Conservation (phyloP, 2,329 filamentous ascomycete species). For the Verticillium zaregamsianum region DNA sequence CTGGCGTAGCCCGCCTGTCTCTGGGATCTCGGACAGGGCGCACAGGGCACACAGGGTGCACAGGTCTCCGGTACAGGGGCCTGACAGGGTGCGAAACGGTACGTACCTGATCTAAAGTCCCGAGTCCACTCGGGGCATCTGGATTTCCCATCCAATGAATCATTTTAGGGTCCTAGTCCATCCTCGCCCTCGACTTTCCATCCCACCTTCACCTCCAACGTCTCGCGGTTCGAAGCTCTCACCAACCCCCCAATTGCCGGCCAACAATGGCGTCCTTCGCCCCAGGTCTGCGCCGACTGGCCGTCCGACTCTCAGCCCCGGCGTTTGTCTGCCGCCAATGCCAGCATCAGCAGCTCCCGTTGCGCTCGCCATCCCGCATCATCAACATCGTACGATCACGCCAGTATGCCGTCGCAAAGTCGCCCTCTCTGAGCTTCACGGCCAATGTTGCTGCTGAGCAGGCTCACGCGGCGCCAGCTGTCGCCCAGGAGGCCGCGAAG, state of each 20-base stretch:
- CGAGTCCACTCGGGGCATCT: slow-evolving; percentile 4
- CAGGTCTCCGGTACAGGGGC: not conserved
- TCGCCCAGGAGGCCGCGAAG: slow-evolving; percentile 4
- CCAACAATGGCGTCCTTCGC: slow-evolving; percentile 36
- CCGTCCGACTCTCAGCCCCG: slow-evolving; percentile 32
- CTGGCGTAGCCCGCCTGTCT: no score
- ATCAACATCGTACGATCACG: slow-evolving; percentile 35
- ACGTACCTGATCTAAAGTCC: not conserved
- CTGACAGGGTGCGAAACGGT: not conserved
- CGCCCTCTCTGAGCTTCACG: slow-evolving; percentile 21
- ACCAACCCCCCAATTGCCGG: not conserved
- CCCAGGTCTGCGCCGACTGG: slow-evolving; percentile 36
- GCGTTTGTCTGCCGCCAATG: slow-evolving; percentile 48
- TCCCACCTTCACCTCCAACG: not conserved
- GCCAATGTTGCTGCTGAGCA: slow-evolving; percentile 9
- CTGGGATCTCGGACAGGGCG: not conserved
- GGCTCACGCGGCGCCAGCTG: not conserved
- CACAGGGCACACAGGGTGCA: not conserved
- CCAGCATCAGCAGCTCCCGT: slow-evolving; percentile 23
- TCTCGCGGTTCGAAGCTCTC: not conserved
- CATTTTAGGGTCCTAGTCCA: not conserved
- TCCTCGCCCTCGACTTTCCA: not conserved
- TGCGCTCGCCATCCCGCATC: slow-evolving; percentile 30
- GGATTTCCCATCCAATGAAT: not conserved
- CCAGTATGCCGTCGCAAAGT: slow-evolving; percentile 29